phyloP scores from a whole-genome alignment of 2,329 filamentous ascomycete species.

The Massarina eburnea region DNA sequence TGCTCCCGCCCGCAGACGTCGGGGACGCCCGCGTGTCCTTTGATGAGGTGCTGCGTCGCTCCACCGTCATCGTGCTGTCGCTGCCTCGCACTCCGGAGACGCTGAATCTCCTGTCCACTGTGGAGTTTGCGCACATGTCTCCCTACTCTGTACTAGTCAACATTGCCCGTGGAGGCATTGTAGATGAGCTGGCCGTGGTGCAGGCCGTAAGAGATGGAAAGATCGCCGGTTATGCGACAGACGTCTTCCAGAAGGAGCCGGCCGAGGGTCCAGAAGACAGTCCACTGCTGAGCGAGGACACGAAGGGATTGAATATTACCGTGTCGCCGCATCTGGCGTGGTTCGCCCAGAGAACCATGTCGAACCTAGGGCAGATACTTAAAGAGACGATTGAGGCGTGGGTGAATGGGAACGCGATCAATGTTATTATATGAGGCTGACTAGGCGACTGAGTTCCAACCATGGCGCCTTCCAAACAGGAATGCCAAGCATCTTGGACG shows the following conservation, averaged over 20 bases:
- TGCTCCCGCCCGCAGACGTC: constrained; percentile 6
- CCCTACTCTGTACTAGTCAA: constrained; percentile 52
- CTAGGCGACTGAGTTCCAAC: not conserved
- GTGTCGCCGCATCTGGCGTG: constrained; percentile 58
- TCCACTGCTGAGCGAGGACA: constrained; percentile 48
- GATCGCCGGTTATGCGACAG: constrained; percentile 54
- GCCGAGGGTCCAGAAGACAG: constrained; percentile 44
- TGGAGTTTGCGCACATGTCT: constrained; percentile 50
- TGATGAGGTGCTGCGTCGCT: constrained; percentile 37
- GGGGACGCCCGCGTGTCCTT: constrained; percentile 39
- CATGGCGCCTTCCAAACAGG: not conserved
- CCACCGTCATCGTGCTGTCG: constrained; percentile 43
- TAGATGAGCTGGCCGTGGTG: constrained; percentile 53
- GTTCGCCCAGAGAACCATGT: constrained; percentile 52
- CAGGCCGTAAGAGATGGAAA: constrained; percentile 47
- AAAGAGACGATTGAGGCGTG: constrained; percentile 53
- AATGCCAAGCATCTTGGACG: not conserved
- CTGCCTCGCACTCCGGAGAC: constrained; percentile 37
- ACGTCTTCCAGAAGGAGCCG: constrained; percentile 55
- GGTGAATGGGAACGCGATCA: constrained; percentile 42
- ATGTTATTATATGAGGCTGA: constrained; percentile 35
- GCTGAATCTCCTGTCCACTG: constrained; percentile 34
- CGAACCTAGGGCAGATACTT: constrained; percentile 48
- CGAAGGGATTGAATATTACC: constrained; percentile 52
- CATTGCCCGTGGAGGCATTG: constrained; percentile 53